Percentiles rank a stretch among this genome's conserved stretches.
Conservation (phyloP, 1,284 basidiomycete genomes). For the Phellopilus nigrolimitatus region DNA sequence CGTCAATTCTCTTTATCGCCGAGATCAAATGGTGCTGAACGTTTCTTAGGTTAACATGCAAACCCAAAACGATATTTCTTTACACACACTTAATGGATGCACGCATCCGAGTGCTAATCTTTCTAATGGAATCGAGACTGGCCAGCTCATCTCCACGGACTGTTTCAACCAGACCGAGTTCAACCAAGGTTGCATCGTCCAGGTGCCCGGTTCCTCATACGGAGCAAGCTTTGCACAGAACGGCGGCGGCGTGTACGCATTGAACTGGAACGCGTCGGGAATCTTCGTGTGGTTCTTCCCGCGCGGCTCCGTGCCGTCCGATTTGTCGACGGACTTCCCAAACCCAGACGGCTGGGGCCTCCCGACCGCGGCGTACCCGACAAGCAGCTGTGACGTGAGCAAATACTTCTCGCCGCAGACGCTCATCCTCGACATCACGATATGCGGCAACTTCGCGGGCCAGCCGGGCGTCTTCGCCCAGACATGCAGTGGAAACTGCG, state of each 20-base stretch:
- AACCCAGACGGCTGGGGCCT: constrained; percentile 18
- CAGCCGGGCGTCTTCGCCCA: constrained; percentile 18
- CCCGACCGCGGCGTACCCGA: constrained; percentile 19
- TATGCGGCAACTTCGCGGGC: constrained; percentile 24
- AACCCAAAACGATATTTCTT: constrained; percentile 30
- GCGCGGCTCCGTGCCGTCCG: constrained; percentile 13
- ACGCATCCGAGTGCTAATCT: constrained; percentile 21
- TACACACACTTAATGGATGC: constrained; percentile 32
- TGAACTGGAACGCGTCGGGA: constrained; percentile 39
- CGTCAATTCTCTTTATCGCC: background rate
- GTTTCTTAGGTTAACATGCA: constrained; percentile 22
- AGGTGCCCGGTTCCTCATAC: constrained; percentile 32
- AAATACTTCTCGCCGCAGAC: constrained; percentile 19
- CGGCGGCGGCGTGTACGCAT: constrained; percentile 41
- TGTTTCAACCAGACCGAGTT: constrained; percentile 31
- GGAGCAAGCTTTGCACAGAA: constrained; percentile 35
- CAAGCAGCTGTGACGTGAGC: constrained; percentile 12
- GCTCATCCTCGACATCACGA: constrained; percentile 22
- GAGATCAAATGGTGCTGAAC: background rate
- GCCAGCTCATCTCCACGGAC: constrained; percentile 22
- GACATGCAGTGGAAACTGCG: constrained; percentile 17
- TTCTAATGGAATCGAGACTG: constrained; percentile 13
- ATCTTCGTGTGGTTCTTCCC: constrained; percentile 43
- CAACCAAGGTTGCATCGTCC: constrained; percentile 41
- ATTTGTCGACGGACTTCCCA: constrained; percentile 14